Percentiles rank a stretch among this genome's conserved stretches.
phyloP scores from a whole-genome alignment of 176 grass and related monocot genomes.

The Aegilops longissima region DNA sequence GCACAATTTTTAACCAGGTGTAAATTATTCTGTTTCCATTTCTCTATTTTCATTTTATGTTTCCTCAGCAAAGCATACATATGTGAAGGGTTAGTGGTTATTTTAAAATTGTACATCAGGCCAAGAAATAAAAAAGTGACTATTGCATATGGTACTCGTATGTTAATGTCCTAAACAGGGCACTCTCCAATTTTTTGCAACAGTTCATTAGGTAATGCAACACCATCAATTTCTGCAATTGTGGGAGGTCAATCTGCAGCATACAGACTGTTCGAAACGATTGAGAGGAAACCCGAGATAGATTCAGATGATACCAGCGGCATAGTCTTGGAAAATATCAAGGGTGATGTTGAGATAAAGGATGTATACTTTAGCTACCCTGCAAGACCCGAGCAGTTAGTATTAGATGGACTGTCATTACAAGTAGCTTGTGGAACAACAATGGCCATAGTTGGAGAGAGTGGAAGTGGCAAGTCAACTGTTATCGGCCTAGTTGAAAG shows the following conservation, averaged over 20 bases:
- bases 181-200: neutral
- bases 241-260: conserved; percentile 71
- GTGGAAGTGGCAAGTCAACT: conserved; percentile 95
- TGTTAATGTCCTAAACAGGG: no score
- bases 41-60: no score
- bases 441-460: conserved; percentile 84
- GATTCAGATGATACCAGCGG: conserved; percentile 58
- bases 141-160: no score
- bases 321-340: conserved; percentile 51
- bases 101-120: no score
- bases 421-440: conserved; percentile 54
- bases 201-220: conserved; percentile 74
- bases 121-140: no score
- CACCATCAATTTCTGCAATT: conserved; percentile 59
- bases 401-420: conserved; percentile 69
- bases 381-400: conserved; percentile 55
- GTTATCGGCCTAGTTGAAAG: conserved; percentile 54
- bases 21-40: no score
- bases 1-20: no score
- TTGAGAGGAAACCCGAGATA: conserved; percentile 67
- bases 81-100: no score
- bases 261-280: conserved; percentile 71
- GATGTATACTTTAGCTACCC: conserved; percentile 74
- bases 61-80: no score
- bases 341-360: conserved; percentile 61